phyloP scores from a whole-genome alignment of 1,139 yeast genomes.

The Hyphopichia wangnamkhiaoensis region DNA sequence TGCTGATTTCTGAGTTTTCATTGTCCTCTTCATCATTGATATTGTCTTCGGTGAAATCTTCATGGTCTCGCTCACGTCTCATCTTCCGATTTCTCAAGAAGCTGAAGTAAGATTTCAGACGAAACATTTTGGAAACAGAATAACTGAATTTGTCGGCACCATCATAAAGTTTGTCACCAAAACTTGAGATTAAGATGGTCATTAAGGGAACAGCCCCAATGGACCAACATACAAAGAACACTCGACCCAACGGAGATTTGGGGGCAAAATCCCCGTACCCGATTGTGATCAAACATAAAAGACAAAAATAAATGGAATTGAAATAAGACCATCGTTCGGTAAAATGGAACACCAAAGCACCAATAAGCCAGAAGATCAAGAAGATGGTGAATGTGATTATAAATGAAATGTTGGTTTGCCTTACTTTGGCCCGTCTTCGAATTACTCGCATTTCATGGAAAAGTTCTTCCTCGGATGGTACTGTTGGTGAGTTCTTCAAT shows the following conservation, averaged over 20 bases:
- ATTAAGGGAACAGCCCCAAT: conserved; percentile 80
- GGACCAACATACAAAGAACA: conserved; percentile 79
- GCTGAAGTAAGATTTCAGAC: background rate
- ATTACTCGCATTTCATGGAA: conserved; percentile 57
- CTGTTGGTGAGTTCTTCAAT: conserved; percentile 17
- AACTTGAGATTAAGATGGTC: conserved; percentile 75
- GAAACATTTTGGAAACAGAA: conserved; percentile 11
- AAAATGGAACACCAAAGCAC: conserved; percentile 61
- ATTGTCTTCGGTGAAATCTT: conserved; percentile 16
- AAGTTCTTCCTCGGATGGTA: conserved; percentile 38
- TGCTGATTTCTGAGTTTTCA: conserved; percentile 3
- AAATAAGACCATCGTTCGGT: conserved; percentile 73
- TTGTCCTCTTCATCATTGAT: conserved; percentile 11
- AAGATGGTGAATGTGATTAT: conserved; percentile 47
- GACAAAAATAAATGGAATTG: conserved; percentile 69
- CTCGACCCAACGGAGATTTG: conserved; percentile 59
- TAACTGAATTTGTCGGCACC: conserved; percentile 19
- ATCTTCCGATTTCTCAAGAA: conserved; percentile 6
- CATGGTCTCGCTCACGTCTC: conserved; percentile 10
- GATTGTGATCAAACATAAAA: conserved; percentile 72
- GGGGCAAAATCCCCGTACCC: conserved; percentile 86
- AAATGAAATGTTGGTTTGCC: conserved; percentile 36
- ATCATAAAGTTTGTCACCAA: conserved; percentile 63
- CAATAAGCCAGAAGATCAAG: conserved; percentile 64
- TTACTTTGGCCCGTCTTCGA: conserved; percentile 35